A percentile compares a stretch with the other conserved stretches of the same genome.
Conservation (phyloP, 2,329 filamentous ascomycete genomes). For the Botrytis byssoidea region DNA sequence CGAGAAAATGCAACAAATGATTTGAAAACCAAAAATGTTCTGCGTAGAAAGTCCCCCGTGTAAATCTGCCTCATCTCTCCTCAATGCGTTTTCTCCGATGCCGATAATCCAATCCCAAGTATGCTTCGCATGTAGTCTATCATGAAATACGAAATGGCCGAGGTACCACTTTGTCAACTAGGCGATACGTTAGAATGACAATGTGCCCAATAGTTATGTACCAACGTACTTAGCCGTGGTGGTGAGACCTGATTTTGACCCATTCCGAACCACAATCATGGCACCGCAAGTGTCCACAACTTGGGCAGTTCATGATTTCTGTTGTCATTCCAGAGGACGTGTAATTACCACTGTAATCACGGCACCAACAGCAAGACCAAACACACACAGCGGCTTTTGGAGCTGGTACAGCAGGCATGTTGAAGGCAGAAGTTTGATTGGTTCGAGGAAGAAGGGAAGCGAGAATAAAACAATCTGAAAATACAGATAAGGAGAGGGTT, state of each 20-base stretch:
- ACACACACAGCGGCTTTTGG: neutral
- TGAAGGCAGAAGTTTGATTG: neutral
- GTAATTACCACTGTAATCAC: neutral
- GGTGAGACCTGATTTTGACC: neutral
- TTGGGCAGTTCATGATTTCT: neutral
- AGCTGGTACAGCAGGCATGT: slow-evolving; percentile 10
- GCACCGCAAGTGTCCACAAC: neutral
- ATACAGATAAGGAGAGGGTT: neutral
- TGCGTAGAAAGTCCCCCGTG: neutral
- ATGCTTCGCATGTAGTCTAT: neutral
- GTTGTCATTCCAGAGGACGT: slow-evolving; percentile 17
- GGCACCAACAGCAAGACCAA: slow-evolving; percentile 17
- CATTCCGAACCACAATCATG: neutral
- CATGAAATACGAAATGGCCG: neutral
- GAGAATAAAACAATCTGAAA: neutral
- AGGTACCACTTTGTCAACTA: slow-evolving; percentile 7
- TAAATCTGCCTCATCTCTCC: neutral
- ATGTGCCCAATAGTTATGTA: neutral
- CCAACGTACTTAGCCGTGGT: slow-evolving; percentile 7
- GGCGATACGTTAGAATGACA: neutral
- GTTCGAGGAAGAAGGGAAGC: neutral
- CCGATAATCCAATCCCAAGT: neutral
- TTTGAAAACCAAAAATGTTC: neutral
- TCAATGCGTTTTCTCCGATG: neutral
- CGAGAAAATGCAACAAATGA: neutral